Evolutionary conservation across 1,284 basidiomycete species (phyloP), one percentile per base, ranked within the genome.

Genomic region (Rhizopogon hawkerae): DNA sequence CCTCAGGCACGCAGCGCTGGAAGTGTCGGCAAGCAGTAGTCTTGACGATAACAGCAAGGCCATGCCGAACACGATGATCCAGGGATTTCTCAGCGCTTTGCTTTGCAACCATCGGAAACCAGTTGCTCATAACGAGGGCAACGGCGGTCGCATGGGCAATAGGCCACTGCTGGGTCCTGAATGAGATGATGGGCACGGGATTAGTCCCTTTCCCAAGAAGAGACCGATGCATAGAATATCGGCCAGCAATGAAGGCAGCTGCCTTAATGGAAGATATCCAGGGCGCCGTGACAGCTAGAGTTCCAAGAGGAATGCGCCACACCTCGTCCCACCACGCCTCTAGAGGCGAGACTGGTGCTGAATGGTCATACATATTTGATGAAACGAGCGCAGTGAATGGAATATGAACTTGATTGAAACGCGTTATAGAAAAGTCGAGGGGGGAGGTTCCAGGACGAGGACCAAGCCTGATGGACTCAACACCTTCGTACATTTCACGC

Each of bases 131-230:
- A 24, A 79, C 73, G 57, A 70, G 65, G 14, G 68, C 69, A 11
- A 71, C 68, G 1, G 77, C 73, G 5, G 69, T 66, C 1, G 72
- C 70, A 36, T 77, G 69, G 16, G 71, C 58, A 18, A 79, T 63
- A 3, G 77, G 76, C 67, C 70, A 73, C 48, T 78, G 76, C 54
- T 79, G 78, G 0, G 77, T 79, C n/a, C 78, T 70, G 63, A 79
- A 79, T 5, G 70, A 62, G 45, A 78, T 69, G 58, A 79, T 77
- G 1, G 76, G 75, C 3, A 69, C 58, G 10, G 68, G 69, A 13
- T 56, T 42, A 21, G 60, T 53, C 4, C 61, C 60, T 56, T 73
- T 74, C 0, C 75, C 74, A 35, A 67, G 60, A 42, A 79, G 59
- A 43, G 60, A 70, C 35, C 78, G 69, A 56, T 72, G 69, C 65